Evolutionary conservation across 768 basidiomycete genomes (phyloP).

Genomic region (Amanita fuliginea): DNA sequence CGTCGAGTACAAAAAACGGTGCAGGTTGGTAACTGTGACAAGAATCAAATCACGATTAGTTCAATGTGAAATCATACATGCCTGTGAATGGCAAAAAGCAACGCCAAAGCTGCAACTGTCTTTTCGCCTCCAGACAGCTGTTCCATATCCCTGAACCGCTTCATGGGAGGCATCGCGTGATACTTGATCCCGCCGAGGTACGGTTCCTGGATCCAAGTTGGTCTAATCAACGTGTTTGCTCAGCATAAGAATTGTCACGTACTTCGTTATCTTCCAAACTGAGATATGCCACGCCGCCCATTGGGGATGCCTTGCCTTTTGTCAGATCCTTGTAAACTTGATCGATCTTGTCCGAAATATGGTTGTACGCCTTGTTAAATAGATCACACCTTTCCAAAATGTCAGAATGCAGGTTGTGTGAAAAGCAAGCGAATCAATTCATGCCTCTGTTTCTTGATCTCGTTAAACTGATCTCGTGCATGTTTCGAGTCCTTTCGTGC

Average conservation of each 20-base stretch:
- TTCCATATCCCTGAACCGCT: conserved; percentile 98
- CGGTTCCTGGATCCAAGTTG: conserved; percentile 16
- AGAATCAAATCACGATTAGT: not conserved
- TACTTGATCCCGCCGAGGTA: conserved; percentile 73
- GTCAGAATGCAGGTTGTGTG: not conserved
- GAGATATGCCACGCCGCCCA: conserved; percentile 95
- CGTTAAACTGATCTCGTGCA: conserved; percentile 89
- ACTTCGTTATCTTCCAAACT: conserved; percentile 95
- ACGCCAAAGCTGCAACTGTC: conserved; percentile 93
- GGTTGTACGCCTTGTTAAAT: conserved; percentile 93
- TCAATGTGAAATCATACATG: conserved; percentile 12
- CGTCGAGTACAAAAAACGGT: conserved; percentile 97
- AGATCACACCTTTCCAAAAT: conserved; percentile 44
- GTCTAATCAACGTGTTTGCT: too few relatives aligned
- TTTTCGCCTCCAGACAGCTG: conserved; percentile 98
- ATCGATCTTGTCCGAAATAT: conserved; percentile 92
- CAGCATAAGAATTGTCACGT: conserved; percentile 10
- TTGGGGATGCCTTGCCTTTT: conserved; percentile 85
- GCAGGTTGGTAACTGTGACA: conserved; percentile 78
- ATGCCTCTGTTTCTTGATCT: conserved; percentile 73
- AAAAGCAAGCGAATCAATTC: conserved; percentile 8
- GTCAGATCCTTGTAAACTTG: conserved; percentile 97
- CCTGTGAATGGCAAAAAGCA: conserved; percentile 97
- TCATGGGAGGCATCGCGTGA: conserved; percentile 99
- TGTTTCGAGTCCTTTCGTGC: conserved; percentile 81